Base-by-base conservation (phyloP, 2,329 filamentous ascomycete genomes). In the Apiospora malaysiana region DNA sequence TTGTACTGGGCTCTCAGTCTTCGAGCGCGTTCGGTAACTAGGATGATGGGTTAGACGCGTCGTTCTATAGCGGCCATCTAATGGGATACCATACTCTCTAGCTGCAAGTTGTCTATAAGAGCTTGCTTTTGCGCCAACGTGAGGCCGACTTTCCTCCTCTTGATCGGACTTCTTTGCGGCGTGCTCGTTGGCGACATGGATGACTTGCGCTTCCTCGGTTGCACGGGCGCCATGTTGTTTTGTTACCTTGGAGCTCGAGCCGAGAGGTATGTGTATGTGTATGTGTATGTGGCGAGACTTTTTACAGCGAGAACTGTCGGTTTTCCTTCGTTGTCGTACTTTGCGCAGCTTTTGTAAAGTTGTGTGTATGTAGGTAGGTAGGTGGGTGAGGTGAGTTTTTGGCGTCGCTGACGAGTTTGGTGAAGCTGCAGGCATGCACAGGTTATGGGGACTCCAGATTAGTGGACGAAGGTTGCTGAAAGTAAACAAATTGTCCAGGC, bases 1-100 rank as follows among this genome's bases (percentile, higher is more conserved):
- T 92, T 92, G 83, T 97, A 97, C 80, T 97, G 94, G 8, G 95
- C 92, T 77, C 95, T 90, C 72, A 98, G 86, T 81, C 95, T 94
- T 76, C 95, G 90, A 73, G 94, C 79, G 75, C 79, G 83, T 72
- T 80, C 77, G 72, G 82, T 81, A 66, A 79, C 77, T 74, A 76
- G 9, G 21, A 25, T 18, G 5, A 18, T 2, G 25, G 27, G 43
- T 67, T 46, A 67, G 65, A 45, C 65, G 40, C 74, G n/a, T 37
- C 14, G 49, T 27, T 59, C 32, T n/a, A 9, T 47, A 0, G 4
- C 32, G 1, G 47, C 18, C n/a, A 70, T 4, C 51, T 9, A 18
- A 40, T 67, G 40, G 66, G 69, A 45, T n/a, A 23, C 81, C 91
- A 73, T 87, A 97, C 94, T 90, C 82, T 98, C 94, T 51, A 97